Evolutionary conservation across 208 protist species (phyloP).

Genomic region (Tritrichomonas musculus): DNA sequence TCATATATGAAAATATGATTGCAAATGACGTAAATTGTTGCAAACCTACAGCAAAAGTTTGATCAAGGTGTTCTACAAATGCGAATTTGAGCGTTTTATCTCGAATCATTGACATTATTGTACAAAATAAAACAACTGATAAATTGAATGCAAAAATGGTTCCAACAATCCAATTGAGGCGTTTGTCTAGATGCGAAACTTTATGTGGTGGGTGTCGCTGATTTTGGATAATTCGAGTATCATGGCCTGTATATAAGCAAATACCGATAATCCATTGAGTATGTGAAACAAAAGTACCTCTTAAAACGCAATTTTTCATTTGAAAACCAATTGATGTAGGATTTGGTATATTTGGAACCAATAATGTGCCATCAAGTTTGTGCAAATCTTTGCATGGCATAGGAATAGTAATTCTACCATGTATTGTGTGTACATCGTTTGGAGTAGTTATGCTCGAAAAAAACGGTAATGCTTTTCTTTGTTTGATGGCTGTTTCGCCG

Average conservation of each 20-base stretch:
- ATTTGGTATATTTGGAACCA: no score
- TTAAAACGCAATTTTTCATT: background rate
- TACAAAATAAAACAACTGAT: background rate
- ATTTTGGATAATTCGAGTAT: slow-evolving; percentile 39
- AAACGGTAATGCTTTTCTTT: background rate
- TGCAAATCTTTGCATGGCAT: background rate
- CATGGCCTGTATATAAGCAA: slow-evolving; percentile 29
- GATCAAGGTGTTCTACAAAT: background rate
- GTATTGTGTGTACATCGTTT: background rate
- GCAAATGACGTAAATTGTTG: slow-evolving; percentile 14
- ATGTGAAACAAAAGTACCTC: background rate
- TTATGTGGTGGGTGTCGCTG: background rate
- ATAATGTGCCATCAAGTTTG: background rate
- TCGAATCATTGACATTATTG: background rate
- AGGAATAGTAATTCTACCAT: slow-evolving; percentile 18
- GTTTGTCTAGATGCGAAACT: background rate
- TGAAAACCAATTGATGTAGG: background rate
- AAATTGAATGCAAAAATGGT: background rate
- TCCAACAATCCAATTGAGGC: background rate
- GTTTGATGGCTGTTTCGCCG: slow-evolving; percentile 30
- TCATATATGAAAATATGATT: slow-evolving; percentile 43
- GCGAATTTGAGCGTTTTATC: background rate
- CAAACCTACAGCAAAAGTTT: background rate
- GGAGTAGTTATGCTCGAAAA: background rate
- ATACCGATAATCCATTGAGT: background rate